These are phyloP conservation scores for Linanthus parryae DNA, from an alignment of 148 eudicot species.

Conservation along the genomic window DNA sequence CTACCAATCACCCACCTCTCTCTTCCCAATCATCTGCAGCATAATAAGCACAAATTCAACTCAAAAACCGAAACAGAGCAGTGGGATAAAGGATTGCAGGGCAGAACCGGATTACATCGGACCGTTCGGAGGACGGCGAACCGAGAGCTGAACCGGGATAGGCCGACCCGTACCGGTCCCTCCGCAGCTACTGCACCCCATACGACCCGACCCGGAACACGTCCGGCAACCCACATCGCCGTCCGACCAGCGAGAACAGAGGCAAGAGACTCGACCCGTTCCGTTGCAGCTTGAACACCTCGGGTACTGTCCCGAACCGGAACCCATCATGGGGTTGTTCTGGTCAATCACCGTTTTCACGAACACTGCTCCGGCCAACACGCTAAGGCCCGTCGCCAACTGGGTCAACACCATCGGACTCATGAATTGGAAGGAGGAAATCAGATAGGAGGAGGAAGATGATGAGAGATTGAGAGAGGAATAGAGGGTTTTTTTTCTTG, in stretches of 20 bases:
- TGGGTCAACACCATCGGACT: conserved; percentile 72
- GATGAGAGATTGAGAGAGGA: too few relatives aligned
- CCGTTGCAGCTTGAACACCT: conserved; percentile 81
- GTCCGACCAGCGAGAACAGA: conserved; percentile 86
- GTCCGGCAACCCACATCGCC: conserved; percentile 77
- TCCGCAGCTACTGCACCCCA: conserved; percentile 75
- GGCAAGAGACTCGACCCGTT: conserved; percentile 66
- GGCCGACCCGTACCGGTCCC: conserved; percentile 88
- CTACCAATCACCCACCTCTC: too few relatives aligned
- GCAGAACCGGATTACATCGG: conserved; percentile 13
- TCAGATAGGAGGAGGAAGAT: too few relatives aligned
- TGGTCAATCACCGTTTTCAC: conserved; percentile 64
- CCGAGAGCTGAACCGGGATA: conserved; percentile 45
- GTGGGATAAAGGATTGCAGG: too few relatives aligned
- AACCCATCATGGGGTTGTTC: conserved; percentile 48
- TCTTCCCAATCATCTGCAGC: too few relatives aligned
- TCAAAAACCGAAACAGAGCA: too few relatives aligned
- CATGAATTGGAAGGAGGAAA: too few relatives aligned
- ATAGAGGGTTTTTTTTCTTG: too few relatives aligned
- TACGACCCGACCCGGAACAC: conserved; percentile 72
- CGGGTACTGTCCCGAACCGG: conserved; percentile 51
- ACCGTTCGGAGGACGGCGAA: conserved; percentile 27
- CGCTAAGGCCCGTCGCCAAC: conserved; percentile 71
- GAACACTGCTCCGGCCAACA: conserved; percentile 70
- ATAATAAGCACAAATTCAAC: too few relatives aligned